Base-by-base conservation (phyloP, 768 basidiomycete genomes). In the Mycena rebaudengoi region DNA sequence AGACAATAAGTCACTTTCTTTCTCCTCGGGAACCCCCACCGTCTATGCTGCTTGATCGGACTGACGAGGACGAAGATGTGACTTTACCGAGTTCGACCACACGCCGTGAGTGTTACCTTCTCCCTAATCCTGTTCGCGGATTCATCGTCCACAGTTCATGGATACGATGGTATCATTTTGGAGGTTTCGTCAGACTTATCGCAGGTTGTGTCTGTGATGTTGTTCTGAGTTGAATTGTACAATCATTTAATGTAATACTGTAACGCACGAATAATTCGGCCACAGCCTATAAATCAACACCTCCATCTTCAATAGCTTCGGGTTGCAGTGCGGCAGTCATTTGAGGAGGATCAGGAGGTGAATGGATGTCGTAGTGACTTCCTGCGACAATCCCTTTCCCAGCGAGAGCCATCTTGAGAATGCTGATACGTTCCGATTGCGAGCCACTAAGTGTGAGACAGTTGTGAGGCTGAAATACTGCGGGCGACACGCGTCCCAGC, bases 101-200 rank as follows among this genome's bases (percentile, higher is more conserved):
- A 18, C 81, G 79, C 55, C 79, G 92, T 93, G 74, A 79, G 91
- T 43, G 26, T 2, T 21, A 11, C 5, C 76, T 4, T 49, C 11
- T 49, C 39, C 57, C n/a, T 23, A 41, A 57, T 21, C 39, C 20
- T 54, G 7, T 45, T 23, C 57, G 57, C 73, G 66, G 67, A 58
- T 68, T 39, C 33, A 35, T 25, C 39, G 49, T 29, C 21, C 25
- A 0, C 50, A 90, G 88, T 94, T 20, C 80, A 91, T 62, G 92
- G 93, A 29, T 94, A 92, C 69, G 89, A 94, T 62, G 93, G 94
- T 23, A 85, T 93, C 41, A 88, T 94, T 50, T 75, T 94, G 28
- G 94, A 95, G 69, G 90, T 91, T 13, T 88, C n/a, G n/a, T n/a
- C 91, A 12, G 90, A 92, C 66, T 82, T 87, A 21, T 92, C 90